Conservation (phyloP, 129 eudicot species). For the Heracleum sosnowskyi region DNA sequence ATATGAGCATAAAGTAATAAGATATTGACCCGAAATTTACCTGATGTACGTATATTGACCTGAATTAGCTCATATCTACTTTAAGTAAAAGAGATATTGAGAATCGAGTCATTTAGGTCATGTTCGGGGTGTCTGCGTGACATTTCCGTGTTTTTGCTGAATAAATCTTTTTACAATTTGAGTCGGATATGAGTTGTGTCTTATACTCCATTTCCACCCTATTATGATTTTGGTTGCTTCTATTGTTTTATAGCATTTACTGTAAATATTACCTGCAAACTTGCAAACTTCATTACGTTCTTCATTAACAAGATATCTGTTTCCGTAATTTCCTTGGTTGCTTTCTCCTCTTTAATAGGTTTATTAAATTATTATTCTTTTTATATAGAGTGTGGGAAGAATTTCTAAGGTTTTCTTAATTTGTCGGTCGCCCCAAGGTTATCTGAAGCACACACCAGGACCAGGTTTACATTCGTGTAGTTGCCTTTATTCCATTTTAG, state of each 20-base stretch:
- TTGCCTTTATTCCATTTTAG: not conserved
- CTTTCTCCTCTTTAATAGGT: not conserved
- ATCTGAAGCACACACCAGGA: not conserved
- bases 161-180: not conserved
- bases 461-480: not conserved
- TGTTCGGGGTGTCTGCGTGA: not conserved
- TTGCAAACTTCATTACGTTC: not conserved
- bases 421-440: not conserved
- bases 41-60: too few relatives aligned
- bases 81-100: not conserved
- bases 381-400: not conserved
- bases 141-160: not conserved
- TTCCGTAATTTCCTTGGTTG: not conserved
- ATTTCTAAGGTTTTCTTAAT: not conserved
- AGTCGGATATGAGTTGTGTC: not conserved
- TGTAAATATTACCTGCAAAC: not conserved
- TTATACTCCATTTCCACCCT: not conserved
- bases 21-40: not conserved
- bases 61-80: too few relatives aligned
- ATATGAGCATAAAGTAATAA: not conserved
- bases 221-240: not conserved
- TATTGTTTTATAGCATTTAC: not conserved
- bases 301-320: not conserved
- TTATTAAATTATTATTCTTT: not conserved
- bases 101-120: not conserved